Evolutionary conservation across 2,329 filamentous ascomycete species (phyloP).

Genomic region (Didymella pomorum): DNA sequence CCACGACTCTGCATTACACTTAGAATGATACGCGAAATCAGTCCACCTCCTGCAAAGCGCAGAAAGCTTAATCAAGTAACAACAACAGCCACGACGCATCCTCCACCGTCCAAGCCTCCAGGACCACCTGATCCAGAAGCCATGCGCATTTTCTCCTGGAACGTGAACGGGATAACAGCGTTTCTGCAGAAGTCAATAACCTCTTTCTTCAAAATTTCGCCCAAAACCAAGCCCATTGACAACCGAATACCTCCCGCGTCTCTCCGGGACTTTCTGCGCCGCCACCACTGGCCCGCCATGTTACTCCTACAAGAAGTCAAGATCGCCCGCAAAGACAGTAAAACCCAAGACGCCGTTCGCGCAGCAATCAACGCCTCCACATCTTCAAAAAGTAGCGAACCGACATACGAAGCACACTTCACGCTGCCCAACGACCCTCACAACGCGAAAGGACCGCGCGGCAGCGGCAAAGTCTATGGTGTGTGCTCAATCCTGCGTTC

Average conservation of each 20-base stretch:
- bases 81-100: neutral
- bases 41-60: slow-evolving; percentile 9
- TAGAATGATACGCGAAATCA: slow-evolving; percentile 4
- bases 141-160: slow-evolving; percentile 57
- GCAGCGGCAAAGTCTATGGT: slow-evolving; percentile 60
- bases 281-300: slow-evolving; percentile 56
- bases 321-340: slow-evolving; percentile 52
- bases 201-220: slow-evolving; percentile 45
- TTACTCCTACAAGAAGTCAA: slow-evolving; percentile 62
- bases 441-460: slow-evolving; percentile 58
- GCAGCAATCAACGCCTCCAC: slow-evolving; percentile 44
- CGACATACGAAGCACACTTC: slow-evolving; percentile 56
- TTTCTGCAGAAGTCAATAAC: slow-evolving; percentile 54
- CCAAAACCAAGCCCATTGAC: neutral
- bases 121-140: slow-evolving; percentile 6
- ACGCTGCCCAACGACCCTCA: slow-evolving; percentile 58
- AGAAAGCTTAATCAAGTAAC: neutral
- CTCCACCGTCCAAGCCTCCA: neutral
- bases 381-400: slow-evolving; percentile 21
- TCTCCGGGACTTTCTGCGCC: slow-evolving; percentile 49
- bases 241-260: slow-evolving; percentile 1
- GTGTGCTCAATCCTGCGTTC: slow-evolving; percentile 60
- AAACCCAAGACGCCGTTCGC: slow-evolving; percentile 52
- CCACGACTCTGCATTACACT: neutral
- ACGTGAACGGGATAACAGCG: slow-evolving; percentile 58